phyloP scores from a whole-genome alignment of 306 rosid species.

The Cucumis melo region DNA sequence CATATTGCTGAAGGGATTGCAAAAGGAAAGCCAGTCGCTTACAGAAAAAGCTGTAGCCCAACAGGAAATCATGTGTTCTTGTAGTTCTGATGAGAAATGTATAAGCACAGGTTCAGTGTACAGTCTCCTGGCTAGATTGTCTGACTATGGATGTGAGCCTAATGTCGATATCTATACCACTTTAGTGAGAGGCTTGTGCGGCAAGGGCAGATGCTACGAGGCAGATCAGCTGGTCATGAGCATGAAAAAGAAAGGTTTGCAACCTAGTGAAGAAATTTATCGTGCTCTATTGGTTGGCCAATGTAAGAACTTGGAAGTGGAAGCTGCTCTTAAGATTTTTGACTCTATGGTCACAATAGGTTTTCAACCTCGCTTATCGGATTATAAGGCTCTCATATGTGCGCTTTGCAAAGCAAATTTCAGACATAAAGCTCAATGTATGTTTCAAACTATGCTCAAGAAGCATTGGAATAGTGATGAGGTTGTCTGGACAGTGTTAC shows the following conservation, averaged over 20 bases:
- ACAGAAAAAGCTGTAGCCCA: conserved; percentile 14
- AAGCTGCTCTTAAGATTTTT: conserved; percentile 23
- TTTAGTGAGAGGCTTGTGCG: conserved; percentile 28
- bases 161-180: conserved; percentile 19
- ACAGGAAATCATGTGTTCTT: conserved; percentile 7
- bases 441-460: conserved; percentile 26
- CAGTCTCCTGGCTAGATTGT: conserved; percentile 23
- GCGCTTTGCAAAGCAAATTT: conserved; percentile 18
- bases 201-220: conserved; percentile 20
- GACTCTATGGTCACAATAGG: conserved; percentile 15
- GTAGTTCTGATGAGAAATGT: conserved; percentile 11
- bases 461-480: conserved; percentile 26
- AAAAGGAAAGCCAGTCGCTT: conserved; percentile 14
- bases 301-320: conserved; percentile 19
- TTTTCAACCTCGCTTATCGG: conserved; percentile 5
- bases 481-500: conserved; percentile 32
- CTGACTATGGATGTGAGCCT: conserved; percentile 16
- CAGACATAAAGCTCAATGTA: conserved; percentile 22
- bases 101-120: neutral
- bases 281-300: conserved; percentile 12
- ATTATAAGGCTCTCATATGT: conserved; percentile 26
- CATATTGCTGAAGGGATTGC: conserved; percentile 24
- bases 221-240: conserved; percentile 18
- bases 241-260: conserved; percentile 24
- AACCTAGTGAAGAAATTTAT: conserved; percentile 18